Evolutionary conservation across 2,329 filamentous ascomycete genomes (phyloP).

Genomic region (Cytospora chrysosperma): DNA sequence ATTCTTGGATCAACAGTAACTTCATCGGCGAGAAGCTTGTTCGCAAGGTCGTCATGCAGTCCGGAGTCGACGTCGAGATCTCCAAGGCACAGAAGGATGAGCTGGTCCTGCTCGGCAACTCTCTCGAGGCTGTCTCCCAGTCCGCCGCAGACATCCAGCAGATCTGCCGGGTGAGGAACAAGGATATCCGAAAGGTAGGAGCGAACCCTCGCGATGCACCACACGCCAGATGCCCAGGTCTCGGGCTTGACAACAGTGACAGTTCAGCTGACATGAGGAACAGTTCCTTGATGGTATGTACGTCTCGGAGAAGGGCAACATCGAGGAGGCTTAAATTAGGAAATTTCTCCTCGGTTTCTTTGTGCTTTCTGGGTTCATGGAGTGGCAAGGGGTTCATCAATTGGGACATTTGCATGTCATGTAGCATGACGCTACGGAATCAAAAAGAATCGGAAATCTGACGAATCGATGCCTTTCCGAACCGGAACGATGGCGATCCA

Average conservation of each 20-base stretch:
- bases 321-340: conserved; percentile 57
- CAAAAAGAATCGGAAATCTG: conserved; percentile 35
- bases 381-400: conserved; percentile 60
- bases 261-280: conserved; percentile 22
- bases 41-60: conserved; percentile 83
- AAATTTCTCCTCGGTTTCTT: conserved; percentile 33
- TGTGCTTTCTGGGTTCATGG: conserved; percentile 59
- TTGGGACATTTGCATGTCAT: conserved; percentile 52
- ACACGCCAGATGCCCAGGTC: background rate
- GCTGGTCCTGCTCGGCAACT: conserved; percentile 90
- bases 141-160: conserved; percentile 99
- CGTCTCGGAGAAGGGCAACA: conserved; percentile 98
- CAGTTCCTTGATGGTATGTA: conserved; percentile 99
- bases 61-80: conserved; percentile 85
- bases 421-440: conserved; percentile 44
- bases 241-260: background rate
- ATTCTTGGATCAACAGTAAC: conserved; percentile 62
- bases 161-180: conserved; percentile 99
- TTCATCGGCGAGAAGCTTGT: conserved; percentile 99
- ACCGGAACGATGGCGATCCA: conserved; percentile 20
- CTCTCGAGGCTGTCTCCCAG: conserved; percentile 95
- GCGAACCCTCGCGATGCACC: background rate
- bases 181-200: conserved; percentile 98
- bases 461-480: conserved; percentile 27
- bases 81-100: conserved; percentile 97